Percentiles rank a stretch among this genome's conserved stretches.
Evolutionary conservation across 2,329 filamentous ascomycete species (phyloP).

Genomic region (Coniosporium tulheliwenetii): DNA sequence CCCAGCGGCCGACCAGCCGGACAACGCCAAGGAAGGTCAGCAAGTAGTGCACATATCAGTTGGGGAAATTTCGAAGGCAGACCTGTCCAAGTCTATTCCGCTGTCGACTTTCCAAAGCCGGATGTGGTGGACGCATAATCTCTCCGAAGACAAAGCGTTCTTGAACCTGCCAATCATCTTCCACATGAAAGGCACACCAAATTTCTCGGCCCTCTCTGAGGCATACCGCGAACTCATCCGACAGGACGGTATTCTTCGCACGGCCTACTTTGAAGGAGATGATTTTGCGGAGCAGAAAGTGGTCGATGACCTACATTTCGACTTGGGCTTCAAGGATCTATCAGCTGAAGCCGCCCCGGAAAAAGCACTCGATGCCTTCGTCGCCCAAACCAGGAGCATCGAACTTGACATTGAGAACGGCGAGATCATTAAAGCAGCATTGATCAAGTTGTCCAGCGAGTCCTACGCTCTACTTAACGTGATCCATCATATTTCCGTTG

Average conservation of each 20-base stretch:
- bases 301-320: constrained; percentile 5
- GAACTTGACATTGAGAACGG: constrained; percentile 10
- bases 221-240: constrained; percentile 6
- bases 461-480: constrained; percentile 7
- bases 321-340: constrained; percentile 7
- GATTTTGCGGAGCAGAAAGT: constrained; percentile 10
- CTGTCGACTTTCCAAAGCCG: constrained; percentile 12
- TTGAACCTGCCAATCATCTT: constrained; percentile 8
- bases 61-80: not conserved
- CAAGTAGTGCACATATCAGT: too few species aligned
- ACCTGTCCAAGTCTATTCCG: constrained; percentile 5
- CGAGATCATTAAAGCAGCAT: constrained; percentile 7
- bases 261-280: constrained; percentile 10
- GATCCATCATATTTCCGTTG: constrained; percentile 10
- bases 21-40: too few species aligned
- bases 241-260: constrained; percentile 8
- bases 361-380: constrained; percentile 4
- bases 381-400: constrained; percentile 1
- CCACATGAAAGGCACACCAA: constrained; percentile 6
- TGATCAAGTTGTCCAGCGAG: constrained; percentile 7
- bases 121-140: constrained; percentile 11
- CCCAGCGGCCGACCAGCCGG: too few species aligned
- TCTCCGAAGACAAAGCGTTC: constrained; percentile 8
- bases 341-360: constrained; percentile 5
- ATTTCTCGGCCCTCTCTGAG: constrained; percentile 3